A percentile compares a stretch with the other conserved stretches of the same genome.
phyloP scores from a whole-genome alignment of 1,284 basidiomycete genomes.

The Malassezia sympodialis region DNA sequence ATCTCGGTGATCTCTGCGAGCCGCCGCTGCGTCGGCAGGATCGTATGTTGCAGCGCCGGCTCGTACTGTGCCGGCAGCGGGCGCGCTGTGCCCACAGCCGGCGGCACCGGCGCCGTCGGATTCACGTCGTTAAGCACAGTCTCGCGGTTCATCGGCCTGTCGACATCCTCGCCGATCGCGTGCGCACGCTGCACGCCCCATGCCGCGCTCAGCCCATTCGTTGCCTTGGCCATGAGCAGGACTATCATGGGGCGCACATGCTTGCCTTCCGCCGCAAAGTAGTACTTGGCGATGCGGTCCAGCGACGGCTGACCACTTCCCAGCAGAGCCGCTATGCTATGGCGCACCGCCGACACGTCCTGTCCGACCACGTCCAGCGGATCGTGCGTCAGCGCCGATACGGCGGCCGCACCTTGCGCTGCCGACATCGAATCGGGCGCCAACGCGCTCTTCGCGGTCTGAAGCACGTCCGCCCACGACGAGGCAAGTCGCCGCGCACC shows the following conservation, averaged over 20 bases:
- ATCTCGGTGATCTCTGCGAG: constrained; percentile 95
- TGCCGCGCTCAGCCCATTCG: constrained; percentile 64
- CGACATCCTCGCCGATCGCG: constrained; percentile 30
- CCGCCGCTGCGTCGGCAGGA: constrained; percentile 75
- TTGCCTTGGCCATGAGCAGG: constrained; percentile 79
- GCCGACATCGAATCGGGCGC: neutral
- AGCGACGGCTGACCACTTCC: constrained; percentile 80
- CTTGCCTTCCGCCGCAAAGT: constrained; percentile 65
- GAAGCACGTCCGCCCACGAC: constrained; percentile 8
- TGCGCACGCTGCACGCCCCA: constrained; percentile 44
- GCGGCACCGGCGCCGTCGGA: constrained; percentile 50
- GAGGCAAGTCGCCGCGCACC: neutral
- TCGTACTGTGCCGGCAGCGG: neutral
- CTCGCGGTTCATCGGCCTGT: constrained; percentile 52
- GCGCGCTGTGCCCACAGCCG: neutral
- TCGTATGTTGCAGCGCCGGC: constrained; percentile 19
- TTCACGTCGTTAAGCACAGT: constrained; percentile 77
- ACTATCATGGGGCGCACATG: constrained; percentile 84
- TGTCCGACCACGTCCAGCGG: constrained; percentile 34
- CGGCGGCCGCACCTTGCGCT: neutral
- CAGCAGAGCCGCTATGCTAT: constrained; percentile 66
- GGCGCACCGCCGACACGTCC: constrained; percentile 64
- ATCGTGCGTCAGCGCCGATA: constrained; percentile 18
- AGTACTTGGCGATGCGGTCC: constrained; percentile 79
- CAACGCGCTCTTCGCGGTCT: constrained; percentile 5